Conservation (phyloP, 2,329 filamentous ascomycete genomes). For the Colletotrichum coccodes region DNA sequence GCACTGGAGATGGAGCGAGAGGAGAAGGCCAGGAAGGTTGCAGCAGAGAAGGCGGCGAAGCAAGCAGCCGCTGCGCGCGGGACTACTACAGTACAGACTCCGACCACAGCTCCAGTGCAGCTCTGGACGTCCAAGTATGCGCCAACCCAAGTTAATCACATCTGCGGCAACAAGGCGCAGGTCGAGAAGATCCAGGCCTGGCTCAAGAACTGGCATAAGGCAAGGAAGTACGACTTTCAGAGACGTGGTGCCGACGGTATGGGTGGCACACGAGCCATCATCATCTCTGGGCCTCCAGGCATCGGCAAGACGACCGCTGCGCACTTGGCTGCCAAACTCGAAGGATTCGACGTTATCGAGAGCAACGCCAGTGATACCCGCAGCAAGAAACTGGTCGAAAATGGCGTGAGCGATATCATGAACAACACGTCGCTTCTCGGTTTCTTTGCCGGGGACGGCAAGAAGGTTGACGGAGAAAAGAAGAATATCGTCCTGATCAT, state of each 20-base stretch:
- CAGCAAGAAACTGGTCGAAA: conserved; percentile 95
- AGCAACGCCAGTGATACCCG: conserved; percentile 95
- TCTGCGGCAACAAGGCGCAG: conserved; percentile 91
- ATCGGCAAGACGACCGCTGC: conserved; percentile 98
- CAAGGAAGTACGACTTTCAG: conserved; percentile 83
- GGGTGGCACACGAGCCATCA: conserved; percentile 87
- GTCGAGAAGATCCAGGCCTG: conserved; percentile 92
- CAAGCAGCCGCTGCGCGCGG: conserved; percentile 59
- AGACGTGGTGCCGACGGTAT: conserved; percentile 85
- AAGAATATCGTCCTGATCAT: conserved; percentile 97
- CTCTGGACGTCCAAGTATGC: conserved; percentile 98
- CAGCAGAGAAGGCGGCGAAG: conserved; percentile 63
- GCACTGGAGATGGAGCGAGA: conserved; percentile 88
- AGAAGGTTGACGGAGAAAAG: conserved; percentile 81
- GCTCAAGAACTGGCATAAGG: conserved; percentile 84
- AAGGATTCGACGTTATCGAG: conserved; percentile 93
- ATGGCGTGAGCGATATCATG: conserved; percentile 86
- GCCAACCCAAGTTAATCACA: conserved; percentile 83
- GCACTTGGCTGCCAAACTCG: conserved; percentile 90
- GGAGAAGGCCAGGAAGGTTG: conserved; percentile 69
- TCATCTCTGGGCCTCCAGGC: conserved; percentile 93
- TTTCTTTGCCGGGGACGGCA: conserved; percentile 87
- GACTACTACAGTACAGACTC: conserved; percentile 47
- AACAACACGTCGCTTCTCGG: conserved; percentile 93
- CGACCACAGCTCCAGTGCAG: conserved; percentile 59